These are phyloP conservation scores for Fallopia convolvulus DNA, from an alignment of 148 eudicot species.

Conservation along the genomic window DNA sequence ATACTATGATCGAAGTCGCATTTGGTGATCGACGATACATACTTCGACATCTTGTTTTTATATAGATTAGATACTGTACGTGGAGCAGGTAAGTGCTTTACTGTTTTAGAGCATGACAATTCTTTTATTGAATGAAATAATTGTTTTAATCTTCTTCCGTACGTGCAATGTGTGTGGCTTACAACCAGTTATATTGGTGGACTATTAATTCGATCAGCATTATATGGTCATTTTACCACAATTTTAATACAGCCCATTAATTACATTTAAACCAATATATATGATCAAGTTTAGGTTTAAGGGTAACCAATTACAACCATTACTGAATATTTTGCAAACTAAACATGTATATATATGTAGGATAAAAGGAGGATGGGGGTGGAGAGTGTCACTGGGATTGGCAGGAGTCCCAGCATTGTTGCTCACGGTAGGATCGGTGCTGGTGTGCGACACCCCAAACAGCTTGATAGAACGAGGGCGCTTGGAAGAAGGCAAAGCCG, in stretches of 20 bases:
- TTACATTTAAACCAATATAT: no score
- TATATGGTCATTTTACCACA: no score
- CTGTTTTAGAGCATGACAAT: no score
- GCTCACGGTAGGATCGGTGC: constrained; percentile 58
- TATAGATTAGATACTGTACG: background rate
- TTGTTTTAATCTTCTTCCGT: no score
- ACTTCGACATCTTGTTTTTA: background rate
- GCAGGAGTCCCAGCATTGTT: constrained; percentile 77
- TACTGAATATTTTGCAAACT: no score
- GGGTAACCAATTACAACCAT: no score
- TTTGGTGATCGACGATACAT: background rate
- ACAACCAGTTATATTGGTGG: no score
- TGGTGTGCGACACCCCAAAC: constrained; percentile 83
- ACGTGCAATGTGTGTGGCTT: no score
- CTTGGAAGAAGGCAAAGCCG: constrained; percentile 68
- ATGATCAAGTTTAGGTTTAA: no score
- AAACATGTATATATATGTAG: constrained; percentile 19
- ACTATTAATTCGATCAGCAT: no score
- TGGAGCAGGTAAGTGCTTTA: background rate
- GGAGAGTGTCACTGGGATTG: constrained; percentile 80
- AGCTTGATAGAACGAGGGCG: constrained; percentile 80
- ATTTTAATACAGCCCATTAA: no score
- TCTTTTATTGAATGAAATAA: no score
- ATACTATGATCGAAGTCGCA: background rate
- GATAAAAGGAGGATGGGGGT: constrained; percentile 84